Evolutionary conservation across 2,329 filamentous ascomycete species (phyloP).

Genomic region (Colletotrichum sansevieriae): DNA sequence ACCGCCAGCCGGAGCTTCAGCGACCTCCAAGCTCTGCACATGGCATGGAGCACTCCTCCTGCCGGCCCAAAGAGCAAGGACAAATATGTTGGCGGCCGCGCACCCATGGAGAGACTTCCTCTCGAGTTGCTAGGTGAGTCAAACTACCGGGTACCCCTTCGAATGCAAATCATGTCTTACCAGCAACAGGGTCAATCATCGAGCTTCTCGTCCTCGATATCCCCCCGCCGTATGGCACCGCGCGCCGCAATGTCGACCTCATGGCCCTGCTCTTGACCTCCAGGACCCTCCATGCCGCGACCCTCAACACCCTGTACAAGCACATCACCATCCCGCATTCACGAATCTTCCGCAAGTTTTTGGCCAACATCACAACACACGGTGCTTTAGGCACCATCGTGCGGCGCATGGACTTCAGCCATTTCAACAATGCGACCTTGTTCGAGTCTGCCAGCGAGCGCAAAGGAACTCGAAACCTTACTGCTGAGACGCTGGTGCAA

Average conservation of each 20-base stretch:
- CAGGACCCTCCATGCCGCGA: constrained; percentile 78
- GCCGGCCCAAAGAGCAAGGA: constrained; percentile 48
- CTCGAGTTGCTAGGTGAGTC: constrained; percentile 78
- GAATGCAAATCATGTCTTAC: constrained; percentile 38
- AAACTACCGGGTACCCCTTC: constrained; percentile 17
- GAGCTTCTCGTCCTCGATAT: constrained; percentile 80
- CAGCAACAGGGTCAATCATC: constrained; percentile 74
- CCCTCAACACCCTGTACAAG: constrained; percentile 80
- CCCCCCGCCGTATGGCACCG: constrained; percentile 78
- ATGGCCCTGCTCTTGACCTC: constrained; percentile 83
- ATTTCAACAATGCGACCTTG: constrained; percentile 84
- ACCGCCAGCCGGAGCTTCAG: constrained; percentile 72
- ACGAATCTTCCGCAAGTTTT: constrained; percentile 84
- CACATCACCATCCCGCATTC: constrained; percentile 88
- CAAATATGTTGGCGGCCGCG: constrained; percentile 59
- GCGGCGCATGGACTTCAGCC: constrained; percentile 84
- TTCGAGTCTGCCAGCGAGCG: constrained; percentile 83
- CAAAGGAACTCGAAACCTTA: constrained; percentile 80
- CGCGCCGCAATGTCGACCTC: constrained; percentile 82
- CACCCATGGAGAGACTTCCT: constrained; percentile 76
- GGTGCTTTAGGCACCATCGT: constrained; percentile 80
- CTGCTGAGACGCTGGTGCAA: constrained; percentile 77
- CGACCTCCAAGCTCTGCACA: constrained; percentile 67
- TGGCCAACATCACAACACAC: constrained; percentile 76
- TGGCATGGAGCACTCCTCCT: constrained; percentile 65